Percentiles rank a stretch among this genome's conserved stretches.
phyloP scores from a whole-genome alignment of 257 asterid species.

The Penstemon eatonii region DNA sequence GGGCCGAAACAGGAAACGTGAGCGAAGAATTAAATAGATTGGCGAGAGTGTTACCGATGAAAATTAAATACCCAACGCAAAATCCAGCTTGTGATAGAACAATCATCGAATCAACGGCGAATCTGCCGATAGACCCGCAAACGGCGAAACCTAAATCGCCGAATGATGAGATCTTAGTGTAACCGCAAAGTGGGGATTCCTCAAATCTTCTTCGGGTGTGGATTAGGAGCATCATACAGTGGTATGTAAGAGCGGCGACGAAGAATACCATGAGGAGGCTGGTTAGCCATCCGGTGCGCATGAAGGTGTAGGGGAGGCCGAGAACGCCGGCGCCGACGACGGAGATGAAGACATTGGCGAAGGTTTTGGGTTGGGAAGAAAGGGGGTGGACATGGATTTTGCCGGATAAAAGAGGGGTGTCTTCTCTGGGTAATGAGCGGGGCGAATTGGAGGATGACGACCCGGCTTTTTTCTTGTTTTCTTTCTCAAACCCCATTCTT shows the following conservation, averaged over 20 bases:
- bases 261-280: conserved; percentile 53
- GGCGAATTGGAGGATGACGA: conserved; percentile 50
- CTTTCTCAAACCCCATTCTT: conserved; percentile 38
- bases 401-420: conserved; percentile 61
- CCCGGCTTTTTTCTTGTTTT: conserved; percentile 34
- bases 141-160: conserved; percentile 86
- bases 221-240: conserved; percentile 81
- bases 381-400: conserved; percentile 32
- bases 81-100: conserved; percentile 84
- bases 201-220: conserved; percentile 55
- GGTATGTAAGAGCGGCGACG: conserved; percentile 69
- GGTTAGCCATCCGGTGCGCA: conserved; percentile 82
- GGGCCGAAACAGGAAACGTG: conserved; percentile 26
- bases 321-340: conserved; percentile 94
- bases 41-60: conserved; percentile 67
- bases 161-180: conserved; percentile 55
- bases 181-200: conserved; percentile 35
- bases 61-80: conserved; percentile 74
- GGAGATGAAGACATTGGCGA: conserved; percentile 79
- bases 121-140: conserved; percentile 67
- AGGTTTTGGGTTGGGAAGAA: conserved; percentile 75
- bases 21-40: conserved; percentile 46
- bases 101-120: conserved; percentile 74
- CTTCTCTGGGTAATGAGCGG: conserved; percentile 51
- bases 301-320: conserved; percentile 87